These are phyloP conservation scores for Exophiala sp. DNA, from an alignment of 2,329 filamentous ascomycete species.

Conservation along the genomic window DNA sequence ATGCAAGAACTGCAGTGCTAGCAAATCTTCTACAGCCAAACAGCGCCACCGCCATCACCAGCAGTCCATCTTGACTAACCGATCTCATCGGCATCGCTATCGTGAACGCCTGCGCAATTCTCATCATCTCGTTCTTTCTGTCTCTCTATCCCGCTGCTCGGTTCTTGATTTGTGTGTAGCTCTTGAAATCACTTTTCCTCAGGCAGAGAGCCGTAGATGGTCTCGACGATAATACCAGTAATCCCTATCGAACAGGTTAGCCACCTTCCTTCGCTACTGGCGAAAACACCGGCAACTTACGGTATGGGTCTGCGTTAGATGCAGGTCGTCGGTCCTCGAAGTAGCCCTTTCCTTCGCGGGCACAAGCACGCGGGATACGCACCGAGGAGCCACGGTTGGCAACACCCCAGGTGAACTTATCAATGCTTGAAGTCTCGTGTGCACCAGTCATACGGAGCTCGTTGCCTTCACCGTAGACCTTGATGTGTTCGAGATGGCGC, in stretches of 20 bases:
- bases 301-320: slow-evolving; percentile 82
- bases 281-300: slow-evolving; percentile 12
- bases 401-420: slow-evolving; percentile 88
- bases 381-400: slow-evolving; percentile 94
- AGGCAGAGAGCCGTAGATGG: slow-evolving; percentile 37
- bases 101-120: background rate
- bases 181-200: slow-evolving; percentile 20
- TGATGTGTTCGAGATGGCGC: slow-evolving; percentile 77
- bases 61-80: background rate
- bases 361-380: slow-evolving; percentile 79
- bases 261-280: background rate
- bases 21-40: background rate
- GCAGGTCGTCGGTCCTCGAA: slow-evolving; percentile 81
- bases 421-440: slow-evolving; percentile 91
- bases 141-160: slow-evolving; percentile 1
- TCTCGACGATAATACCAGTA: slow-evolving; percentile 74
- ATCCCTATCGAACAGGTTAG: slow-evolving; percentile 38
- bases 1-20: background rate
- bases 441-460: slow-evolving; percentile 84
- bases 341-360: slow-evolving; percentile 87
- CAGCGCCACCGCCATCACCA: background rate
- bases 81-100: background rate
- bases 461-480: slow-evolving; percentile 94
- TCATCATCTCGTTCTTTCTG: background rate
- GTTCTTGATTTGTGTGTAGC: background rate